Evolutionary conservation across 805 yeast genomes (phyloP), one percentile per base, ranked within the genome.

Genomic region (Barnettozyma siamensis): DNA sequence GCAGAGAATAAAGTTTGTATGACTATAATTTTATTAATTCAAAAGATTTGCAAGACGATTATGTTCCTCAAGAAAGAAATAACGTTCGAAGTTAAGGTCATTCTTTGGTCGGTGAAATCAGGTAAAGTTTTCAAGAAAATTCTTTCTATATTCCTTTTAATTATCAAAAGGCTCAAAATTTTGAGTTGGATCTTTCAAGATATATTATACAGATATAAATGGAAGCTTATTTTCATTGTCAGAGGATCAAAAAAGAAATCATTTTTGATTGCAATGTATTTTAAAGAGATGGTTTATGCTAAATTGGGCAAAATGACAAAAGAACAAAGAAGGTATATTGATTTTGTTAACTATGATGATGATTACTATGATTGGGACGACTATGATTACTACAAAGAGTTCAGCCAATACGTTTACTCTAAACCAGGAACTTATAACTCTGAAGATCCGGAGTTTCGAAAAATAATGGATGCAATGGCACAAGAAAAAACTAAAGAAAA

Each of bases 101-200:
- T 45, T n/a, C 11, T 38, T n/a, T 45, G 38, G 44, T 35, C 50
- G 10, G 20, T 48, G 35, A 47, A 36, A 32, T 43, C 51, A 1
- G 45, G 45, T 24, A 33, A 31, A n/a, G 30, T 44, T 4, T n/a
- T 46, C n/a, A 41, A 42, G 17, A 45, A 49, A 35, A 44, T 48
- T 21, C 37, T 45, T 7, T 28, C 44, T 8, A 43, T 47, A 7
- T 11, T 42, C 1, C 31, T 43, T 5, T 36, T 54, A n/a, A 42
- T 49, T 8, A 18, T 53, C 13, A 53, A 46, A 33, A 47, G 42
- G 18, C 36, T 50, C 30, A 38, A 43, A 32, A 43, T 50, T 1
- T 43, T 52, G 35, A 30, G 49, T 13, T 54, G 57, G 55, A 38
- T 48, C 8, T 33, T 51, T 10, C 43, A 47, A 27, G 58, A 52